Base-by-base conservation (phyloP, 176 grass and related monocot genomes). In the Aegilops tauschii region DNA sequence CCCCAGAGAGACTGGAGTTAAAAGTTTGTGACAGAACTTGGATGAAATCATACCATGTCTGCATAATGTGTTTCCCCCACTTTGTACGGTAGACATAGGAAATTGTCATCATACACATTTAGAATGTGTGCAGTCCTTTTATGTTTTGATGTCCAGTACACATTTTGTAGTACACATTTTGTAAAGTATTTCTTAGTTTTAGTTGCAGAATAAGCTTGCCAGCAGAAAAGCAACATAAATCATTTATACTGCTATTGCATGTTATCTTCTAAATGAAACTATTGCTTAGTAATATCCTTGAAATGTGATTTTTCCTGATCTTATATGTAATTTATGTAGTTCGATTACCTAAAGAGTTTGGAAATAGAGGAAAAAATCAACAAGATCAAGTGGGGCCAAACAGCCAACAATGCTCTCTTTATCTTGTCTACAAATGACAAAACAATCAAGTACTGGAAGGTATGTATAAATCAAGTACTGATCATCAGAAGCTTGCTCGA, bases 301-400 rank as follows among this genome's bases (percentile, higher is more conserved):
- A 78, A 80, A 45, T 58, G 8, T 61, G 63, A 18, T 76, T 52
- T 76, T 88, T 86, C 16, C 40, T 85, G 12, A 77, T 85, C 66
- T 84, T 86, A 82, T 37, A 84, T 84, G 73, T 80, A 20, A 81
- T 71, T 30, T 45, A 81, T 92, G 92, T 88, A 97, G 94, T 97
- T 97, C 20, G 94, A 97, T 76, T 97, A 97, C 82, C 94, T 97
- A 65, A 97, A 97, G 92, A 97, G 94, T 93, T 92, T 97, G 92
- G 94, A 97, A 92, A 97, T 97, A 90, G 94, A 97, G 81, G 94
- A 96, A 83, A 96, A 96, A 78, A 96, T 96, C 69, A 96, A 96
- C 89, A 96, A 92, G 89, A 96, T 96, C 63, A 93, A 87, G 81
- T 96, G 94, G 94, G 91, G 91, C 69, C 89, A 96, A 79, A 93